Percentiles rank a stretch among this genome's conserved stretches.
These are phyloP conservation scores for Leonotis leonurus DNA, from an alignment of 257 asterid genomes.

Conservation along the genomic window DNA sequence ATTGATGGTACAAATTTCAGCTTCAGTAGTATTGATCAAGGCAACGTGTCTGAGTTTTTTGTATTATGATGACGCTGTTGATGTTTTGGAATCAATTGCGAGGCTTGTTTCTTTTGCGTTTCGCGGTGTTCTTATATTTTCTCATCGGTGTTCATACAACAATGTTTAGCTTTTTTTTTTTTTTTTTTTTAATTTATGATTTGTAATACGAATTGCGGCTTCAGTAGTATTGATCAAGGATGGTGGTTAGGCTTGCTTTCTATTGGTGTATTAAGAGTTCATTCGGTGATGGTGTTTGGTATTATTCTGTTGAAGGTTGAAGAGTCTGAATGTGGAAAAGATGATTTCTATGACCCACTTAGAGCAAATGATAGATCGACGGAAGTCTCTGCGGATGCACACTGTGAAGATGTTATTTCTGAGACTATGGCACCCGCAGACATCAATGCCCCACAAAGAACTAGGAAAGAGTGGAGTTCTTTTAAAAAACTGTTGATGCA, in stretches of 20 bases:
- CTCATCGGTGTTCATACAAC: too few species aligned
- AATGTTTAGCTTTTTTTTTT: too few species aligned
- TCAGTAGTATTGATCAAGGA: too few species aligned
- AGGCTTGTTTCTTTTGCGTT: background rate
- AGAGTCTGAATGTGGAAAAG: slow-evolving; percentile 19
- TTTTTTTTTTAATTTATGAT: too few species aligned
- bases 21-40: background rate
- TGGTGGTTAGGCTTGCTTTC: background rate
- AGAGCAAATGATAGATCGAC: slow-evolving; percentile 30
- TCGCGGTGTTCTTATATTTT: too few species aligned
- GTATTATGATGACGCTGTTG: too few species aligned
- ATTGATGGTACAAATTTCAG: background rate
- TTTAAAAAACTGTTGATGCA: slow-evolving; percentile 66
- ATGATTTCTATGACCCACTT: slow-evolving; percentile 55
- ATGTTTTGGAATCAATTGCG: slow-evolving; percentile 3
- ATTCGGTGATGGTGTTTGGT: slow-evolving; percentile 17
- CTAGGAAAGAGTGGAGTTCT: slow-evolving; percentile 59
- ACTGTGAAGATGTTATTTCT: slow-evolving; percentile 25
- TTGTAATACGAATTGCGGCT: too few species aligned
- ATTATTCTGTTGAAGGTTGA: slow-evolving; percentile 37
- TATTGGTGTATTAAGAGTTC: background rate
- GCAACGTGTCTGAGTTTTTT: background rate
- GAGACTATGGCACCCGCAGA: slow-evolving; percentile 18
- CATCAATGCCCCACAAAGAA: slow-evolving; percentile 20
- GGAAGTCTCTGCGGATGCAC: slow-evolving; percentile 24